Percentiles rank a stretch among this genome's conserved stretches.
Conservation (phyloP, 2,329 filamentous ascomycete species). For the Akanthomyces lecanii region DNA sequence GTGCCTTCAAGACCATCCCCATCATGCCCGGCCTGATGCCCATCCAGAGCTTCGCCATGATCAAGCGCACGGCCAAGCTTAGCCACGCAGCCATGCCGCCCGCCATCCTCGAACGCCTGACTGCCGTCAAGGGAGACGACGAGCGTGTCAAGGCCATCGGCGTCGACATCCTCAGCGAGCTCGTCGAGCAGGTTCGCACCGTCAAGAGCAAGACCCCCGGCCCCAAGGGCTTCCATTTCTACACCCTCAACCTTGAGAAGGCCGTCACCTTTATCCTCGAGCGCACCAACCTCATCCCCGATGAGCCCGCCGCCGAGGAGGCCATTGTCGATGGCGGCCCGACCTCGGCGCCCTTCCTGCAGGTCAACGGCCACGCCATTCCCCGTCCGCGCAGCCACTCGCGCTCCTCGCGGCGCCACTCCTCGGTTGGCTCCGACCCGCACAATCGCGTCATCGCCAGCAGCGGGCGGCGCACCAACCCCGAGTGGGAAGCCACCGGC, state of each 20-base stretch:
- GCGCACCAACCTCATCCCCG: constrained; percentile 75
- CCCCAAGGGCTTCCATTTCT: constrained; percentile 89
- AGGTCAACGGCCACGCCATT: constrained; percentile 46
- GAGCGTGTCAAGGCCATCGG: constrained; percentile 76
- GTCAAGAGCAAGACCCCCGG: constrained; percentile 53
- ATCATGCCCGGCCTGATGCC: constrained; percentile 97
- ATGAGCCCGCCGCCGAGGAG: constrained; percentile 49
- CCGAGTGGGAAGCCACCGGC: constrained; percentile 68
- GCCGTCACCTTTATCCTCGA: constrained; percentile 91
- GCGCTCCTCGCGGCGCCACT: constrained; percentile 57
- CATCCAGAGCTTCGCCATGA: constrained; percentile 94
- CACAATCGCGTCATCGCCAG: constrained; percentile 85
- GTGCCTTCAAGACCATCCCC: constrained; percentile 77
- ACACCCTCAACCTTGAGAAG: constrained; percentile 94
- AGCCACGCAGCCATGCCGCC: constrained; percentile 82
- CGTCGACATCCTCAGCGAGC: constrained; percentile 77
- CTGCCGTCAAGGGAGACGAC: constrained; percentile 72
- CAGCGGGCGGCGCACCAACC: constrained; percentile 53
- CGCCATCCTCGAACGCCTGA: constrained; percentile 63
- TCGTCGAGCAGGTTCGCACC: constrained; percentile 72
- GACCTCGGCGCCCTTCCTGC: constrained; percentile 27
- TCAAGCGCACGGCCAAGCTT: constrained; percentile 88
- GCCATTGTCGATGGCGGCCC: constrained; percentile 46
- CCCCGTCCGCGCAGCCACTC: constrained; percentile 31
- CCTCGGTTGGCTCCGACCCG: constrained; percentile 77